Evolutionary conservation across 139 green algal genomes (phyloP), one percentile per base, ranked within the genome.

Genomic region (Pseudopediastrum boryanum): DNA sequence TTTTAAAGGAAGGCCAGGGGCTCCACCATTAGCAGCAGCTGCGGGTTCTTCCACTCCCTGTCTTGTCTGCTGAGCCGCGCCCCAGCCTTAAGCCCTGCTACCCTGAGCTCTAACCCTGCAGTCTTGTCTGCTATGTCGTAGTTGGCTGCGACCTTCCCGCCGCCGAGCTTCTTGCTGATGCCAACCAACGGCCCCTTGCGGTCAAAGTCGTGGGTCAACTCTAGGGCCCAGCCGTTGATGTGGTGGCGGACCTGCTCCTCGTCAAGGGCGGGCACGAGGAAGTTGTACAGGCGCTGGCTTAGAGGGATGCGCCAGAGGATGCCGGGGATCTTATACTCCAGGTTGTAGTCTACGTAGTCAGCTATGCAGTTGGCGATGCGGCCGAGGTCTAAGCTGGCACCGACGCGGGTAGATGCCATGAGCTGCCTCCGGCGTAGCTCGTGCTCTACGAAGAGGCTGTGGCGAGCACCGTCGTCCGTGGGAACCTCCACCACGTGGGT

Each of bases 271-370:
- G 86, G 86, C 2, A 89, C 43, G 0, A 91, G n/a, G 10, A 85
- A 21, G 44, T 80, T 80, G 78, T 85, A 91, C 5, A 86, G 51
- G 27, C 27, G 59, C 23, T 69, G 43, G 0, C 51, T 70, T 9
- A 77, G 41, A 0, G 86, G 86, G 27, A 91, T 62, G 5, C 70
- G 64, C 86, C 86, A 91, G 7, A 91, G 13, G 23, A 87, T 23
- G 12, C 21, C 39, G 1, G 86, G 86, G 38, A 91, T 71, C 50
- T 38, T 65, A 35, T 43, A 70, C 79, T 82, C 64, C 25, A 87
- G 21, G 56, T 77, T 39, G 31, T 65, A 65, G 56, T 87, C 83
- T 6, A 87, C 21, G 10, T 77, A 67, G 6, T 84, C 65, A 2
- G 16, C 66, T 0, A 50, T 43, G 25, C 63, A 81, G 81, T 91